phyloP scores from a whole-genome alignment of 2,329 filamentous ascomycete genomes.

The Elsinoe ampelina region DNA sequence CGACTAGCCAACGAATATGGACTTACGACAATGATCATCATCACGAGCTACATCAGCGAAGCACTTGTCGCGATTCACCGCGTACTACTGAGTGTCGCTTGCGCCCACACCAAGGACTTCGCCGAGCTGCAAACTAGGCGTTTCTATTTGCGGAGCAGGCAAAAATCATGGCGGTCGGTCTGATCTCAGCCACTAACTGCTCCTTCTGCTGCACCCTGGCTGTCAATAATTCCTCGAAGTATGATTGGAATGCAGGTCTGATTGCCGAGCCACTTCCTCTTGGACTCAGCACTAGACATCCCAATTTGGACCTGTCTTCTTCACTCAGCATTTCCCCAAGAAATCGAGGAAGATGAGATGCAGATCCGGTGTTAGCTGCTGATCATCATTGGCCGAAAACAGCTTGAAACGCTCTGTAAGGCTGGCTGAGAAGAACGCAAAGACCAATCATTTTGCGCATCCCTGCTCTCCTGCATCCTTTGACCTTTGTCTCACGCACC shows the following conservation, averaged over 20 bases:
- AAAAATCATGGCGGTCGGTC: neutral
- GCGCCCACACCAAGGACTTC: neutral
- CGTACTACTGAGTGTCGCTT: neutral
- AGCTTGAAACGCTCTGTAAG: neutral
- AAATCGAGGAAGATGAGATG: neutral
- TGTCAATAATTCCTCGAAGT: neutral
- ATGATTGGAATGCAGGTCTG: neutral
- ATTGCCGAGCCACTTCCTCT: constrained; percentile 1
- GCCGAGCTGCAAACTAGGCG: neutral
- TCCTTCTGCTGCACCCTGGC: neutral
- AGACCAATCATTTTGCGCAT: neutral
- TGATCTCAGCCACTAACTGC: neutral
- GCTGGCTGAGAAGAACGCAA: neutral
- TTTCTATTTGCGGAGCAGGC: neutral
- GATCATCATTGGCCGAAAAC: neutral
- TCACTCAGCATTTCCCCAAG: neutral
- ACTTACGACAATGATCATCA: no score
- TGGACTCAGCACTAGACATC: constrained; percentile 1
- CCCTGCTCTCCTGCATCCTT: neutral
- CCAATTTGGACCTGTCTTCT: neutral
- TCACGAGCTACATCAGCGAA: no score
- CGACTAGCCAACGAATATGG: no score
- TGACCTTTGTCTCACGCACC: constrained; percentile 1
- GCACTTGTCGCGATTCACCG: no score
- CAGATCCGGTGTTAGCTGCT: neutral